phyloP scores from a whole-genome alignment of 768 basidiomycete genomes.

The Leccinum pellstonianum region DNA sequence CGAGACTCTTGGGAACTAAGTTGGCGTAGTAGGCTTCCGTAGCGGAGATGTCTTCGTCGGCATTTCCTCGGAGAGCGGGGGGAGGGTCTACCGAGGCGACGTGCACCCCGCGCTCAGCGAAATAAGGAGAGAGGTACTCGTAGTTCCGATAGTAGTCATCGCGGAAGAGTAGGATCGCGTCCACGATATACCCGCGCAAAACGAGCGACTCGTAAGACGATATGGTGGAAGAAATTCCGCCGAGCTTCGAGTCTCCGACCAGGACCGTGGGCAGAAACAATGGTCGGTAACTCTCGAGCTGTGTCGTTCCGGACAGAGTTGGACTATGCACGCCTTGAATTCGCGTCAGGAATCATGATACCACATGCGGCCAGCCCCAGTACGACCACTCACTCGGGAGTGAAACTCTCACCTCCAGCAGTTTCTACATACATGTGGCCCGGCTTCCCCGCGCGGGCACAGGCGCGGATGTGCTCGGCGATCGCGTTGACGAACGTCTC shows the following conservation, averaged over 20 bases:
- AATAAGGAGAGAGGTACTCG: conserved; percentile 79
- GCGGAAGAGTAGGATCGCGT: conserved; percentile 78
- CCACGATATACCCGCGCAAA: conserved; percentile 87
- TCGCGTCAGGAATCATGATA: conserved; percentile 2
- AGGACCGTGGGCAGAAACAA: conserved; percentile 86
- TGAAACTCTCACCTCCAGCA: conserved; percentile 78
- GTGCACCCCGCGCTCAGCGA: conserved; percentile 65
- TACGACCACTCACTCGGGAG: conserved; percentile 11
- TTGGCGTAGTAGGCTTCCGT: conserved; percentile 75
- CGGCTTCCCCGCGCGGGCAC: conserved; percentile 37
- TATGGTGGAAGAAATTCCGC: conserved; percentile 92
- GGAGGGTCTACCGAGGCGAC: conserved; percentile 57
- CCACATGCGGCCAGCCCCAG: neutral
- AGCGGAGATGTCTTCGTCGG: conserved; percentile 42
- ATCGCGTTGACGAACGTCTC: conserved; percentile 64
- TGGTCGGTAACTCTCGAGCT: conserved; percentile 82
- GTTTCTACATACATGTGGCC: conserved; percentile 87
- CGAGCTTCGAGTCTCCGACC: conserved; percentile 84
- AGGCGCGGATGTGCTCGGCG: conserved; percentile 55
- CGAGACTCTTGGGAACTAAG: conserved; percentile 37
- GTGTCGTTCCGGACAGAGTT: conserved; percentile 75
- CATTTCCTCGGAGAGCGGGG: conserved; percentile 47
- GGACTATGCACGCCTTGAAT: conserved; percentile 87
- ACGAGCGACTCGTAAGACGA: conserved; percentile 89
- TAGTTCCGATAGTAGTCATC: conserved; percentile 87